Evolutionary conservation across 495 filamentous ascomycete species (phyloP).

Genomic region (Corynascus novoguineensis): DNA sequence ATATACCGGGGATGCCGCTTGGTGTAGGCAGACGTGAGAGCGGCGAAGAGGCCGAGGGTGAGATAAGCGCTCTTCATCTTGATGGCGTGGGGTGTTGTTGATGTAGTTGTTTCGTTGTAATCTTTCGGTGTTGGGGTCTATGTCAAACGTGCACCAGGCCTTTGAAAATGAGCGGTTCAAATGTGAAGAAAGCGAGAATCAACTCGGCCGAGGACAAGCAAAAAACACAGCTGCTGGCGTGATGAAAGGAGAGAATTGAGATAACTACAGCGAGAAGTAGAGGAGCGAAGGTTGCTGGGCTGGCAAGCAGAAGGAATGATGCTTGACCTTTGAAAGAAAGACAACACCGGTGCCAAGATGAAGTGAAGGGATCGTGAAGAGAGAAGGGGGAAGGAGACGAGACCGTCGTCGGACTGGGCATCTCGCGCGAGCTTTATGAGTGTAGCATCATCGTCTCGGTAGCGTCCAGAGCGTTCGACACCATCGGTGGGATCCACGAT

Average conservation of each 20-base stretch:
- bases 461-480: constrained; percentile 2
- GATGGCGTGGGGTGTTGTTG: constrained; percentile 14
- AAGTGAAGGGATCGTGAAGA: constrained; percentile 23
- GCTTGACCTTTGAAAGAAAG: constrained; percentile 28
- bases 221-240: constrained; percentile 40
- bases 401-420: constrained; percentile 9
- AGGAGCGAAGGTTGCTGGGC: constrained; percentile 31
- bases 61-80: constrained; percentile 46
- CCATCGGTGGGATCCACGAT: constrained; percentile 4
- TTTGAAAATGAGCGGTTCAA: constrained; percentile 13
- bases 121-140: constrained; percentile 6
- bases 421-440: constrained; percentile 21
- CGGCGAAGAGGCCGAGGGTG: constrained; percentile 42
- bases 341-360: constrained; percentile 14
- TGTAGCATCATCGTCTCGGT: neutral
- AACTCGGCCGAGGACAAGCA: constrained; percentile 40
- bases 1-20: constrained; percentile 35
- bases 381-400: constrained; percentile 13
- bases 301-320: constrained; percentile 36
- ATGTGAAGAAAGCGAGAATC: constrained; percentile 42
- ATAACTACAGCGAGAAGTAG: constrained; percentile 26
- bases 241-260: constrained; percentile 28
- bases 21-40: constrained; percentile 37
- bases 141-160: constrained; percentile 21
- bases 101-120: constrained; percentile 10